Evolutionary conservation across 2,329 filamentous ascomycete species (phyloP).

Genomic region (Simplicillium sp.): DNA sequence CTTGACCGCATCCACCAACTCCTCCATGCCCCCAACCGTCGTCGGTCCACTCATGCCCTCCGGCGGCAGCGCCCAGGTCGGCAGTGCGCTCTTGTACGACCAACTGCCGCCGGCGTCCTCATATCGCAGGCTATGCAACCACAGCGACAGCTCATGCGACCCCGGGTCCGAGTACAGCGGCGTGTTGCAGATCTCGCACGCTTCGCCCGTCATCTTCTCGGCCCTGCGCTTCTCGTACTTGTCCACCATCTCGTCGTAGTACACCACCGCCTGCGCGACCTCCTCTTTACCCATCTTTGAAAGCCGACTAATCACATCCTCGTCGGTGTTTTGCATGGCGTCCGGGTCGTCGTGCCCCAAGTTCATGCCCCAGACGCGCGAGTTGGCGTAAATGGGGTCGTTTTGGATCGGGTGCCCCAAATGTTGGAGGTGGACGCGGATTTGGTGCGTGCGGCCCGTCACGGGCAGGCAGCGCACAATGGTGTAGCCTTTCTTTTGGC

Average conservation of each 20-base stretch:
- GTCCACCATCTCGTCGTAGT: constrained; percentile 89
- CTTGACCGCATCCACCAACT: constrained; percentile 45
- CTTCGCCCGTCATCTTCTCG: constrained; percentile 82
- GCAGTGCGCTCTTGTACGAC: constrained; percentile 79
- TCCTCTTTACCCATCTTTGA: constrained; percentile 91
- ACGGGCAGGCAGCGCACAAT: constrained; percentile 90
- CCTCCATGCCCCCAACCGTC: constrained; percentile 52
- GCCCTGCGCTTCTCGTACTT: constrained; percentile 84
- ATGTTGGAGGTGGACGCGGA: constrained; percentile 90
- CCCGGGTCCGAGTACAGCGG: constrained; percentile 91
- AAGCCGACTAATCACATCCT: constrained; percentile 80
- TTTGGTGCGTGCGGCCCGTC: constrained; percentile 88
- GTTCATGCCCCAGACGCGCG: constrained; percentile 76
- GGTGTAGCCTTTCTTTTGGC: constrained; percentile 70
- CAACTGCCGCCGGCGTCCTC: constrained; percentile 74
- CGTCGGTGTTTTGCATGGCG: constrained; percentile 63
- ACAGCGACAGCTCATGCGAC: constrained; percentile 80
- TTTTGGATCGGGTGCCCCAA: constrained; percentile 93
- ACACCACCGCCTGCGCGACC: constrained; percentile 79
- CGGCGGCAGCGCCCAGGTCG: constrained; percentile 79
- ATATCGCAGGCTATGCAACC: constrained; percentile 86
- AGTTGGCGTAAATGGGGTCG: constrained; percentile 95
- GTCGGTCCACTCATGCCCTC: constrained; percentile 61
- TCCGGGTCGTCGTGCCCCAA: constrained; percentile 62
- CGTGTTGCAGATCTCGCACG: constrained; percentile 74